These are phyloP conservation scores for Linnemannia elongata DNA, from an alignment of 192 early-diverging fungal genomes.

Conservation along the genomic window DNA sequence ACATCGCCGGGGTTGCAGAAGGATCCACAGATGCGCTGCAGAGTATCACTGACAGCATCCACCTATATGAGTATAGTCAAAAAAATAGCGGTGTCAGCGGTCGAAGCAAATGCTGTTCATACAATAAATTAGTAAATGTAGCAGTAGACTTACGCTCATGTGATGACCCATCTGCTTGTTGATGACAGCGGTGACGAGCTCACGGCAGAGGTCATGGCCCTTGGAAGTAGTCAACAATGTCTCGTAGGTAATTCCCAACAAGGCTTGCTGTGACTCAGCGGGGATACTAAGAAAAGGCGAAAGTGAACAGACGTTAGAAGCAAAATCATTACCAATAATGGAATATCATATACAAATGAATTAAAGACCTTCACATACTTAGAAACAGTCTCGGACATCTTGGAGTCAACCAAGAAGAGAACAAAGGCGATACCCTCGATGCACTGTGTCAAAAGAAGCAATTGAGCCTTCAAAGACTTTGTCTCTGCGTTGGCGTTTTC, in stretches of 20 bases:
- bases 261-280: conserved; percentile 58
- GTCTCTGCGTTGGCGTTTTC: conserved; percentile 65
- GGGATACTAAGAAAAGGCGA: conserved; percentile 42
- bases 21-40: conserved; percentile 72
- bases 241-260: conserved; percentile 68
- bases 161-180: conserved; percentile 68
- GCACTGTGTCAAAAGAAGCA: conserved; percentile 67
- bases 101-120: background rate
- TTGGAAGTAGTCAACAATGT: conserved; percentile 64
- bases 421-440: conserved; percentile 79
- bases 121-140: background rate
- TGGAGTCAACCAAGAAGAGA: conserved; percentile 73
- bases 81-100: background rate
- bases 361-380: conserved; percentile 16
- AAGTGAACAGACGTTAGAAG: background rate
- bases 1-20: conserved; percentile 77
- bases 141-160: conserved; percentile 60
- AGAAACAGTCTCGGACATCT: conserved; percentile 67
- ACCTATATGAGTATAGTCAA: conserved; percentile 9
- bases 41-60: conserved; percentile 68
- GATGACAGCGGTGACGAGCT: conserved; percentile 76
- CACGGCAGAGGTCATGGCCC: conserved; percentile 70
- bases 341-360: background rate
- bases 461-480: conserved; percentile 69
- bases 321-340: background rate